A percentile compares a stretch with the other conserved stretches of the same genome.
These are phyloP conservation scores for Hypoxylon sp. DNA, from an alignment of 2,329 filamentous ascomycete species.

Conservation along the genomic window DNA sequence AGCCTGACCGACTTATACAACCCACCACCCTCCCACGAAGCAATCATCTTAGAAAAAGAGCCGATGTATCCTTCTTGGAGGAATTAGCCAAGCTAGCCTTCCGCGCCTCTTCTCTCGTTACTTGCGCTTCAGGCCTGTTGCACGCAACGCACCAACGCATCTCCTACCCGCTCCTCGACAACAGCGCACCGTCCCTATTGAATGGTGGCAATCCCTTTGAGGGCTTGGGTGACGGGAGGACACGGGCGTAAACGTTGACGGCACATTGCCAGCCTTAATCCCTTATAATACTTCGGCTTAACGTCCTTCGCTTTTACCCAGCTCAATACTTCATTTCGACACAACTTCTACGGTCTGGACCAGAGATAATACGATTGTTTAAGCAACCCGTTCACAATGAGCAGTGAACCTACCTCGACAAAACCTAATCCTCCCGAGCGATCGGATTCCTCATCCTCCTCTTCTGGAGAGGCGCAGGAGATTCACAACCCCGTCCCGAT, in stretches of 20 bases:
- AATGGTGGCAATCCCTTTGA: constrained; percentile 42
- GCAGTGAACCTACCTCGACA: constrained; percentile 38
- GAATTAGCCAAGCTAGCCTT: constrained; percentile 40
- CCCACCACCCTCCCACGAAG: constrained; percentile 38
- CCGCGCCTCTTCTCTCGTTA: constrained; percentile 40
- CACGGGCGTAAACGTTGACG: constrained; percentile 39
- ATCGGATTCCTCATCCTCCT: constrained; percentile 52
- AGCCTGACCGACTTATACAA: constrained; percentile 44
- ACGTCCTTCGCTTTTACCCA: constrained; percentile 31
- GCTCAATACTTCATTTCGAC: constrained; percentile 31
- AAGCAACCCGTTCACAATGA: constrained; percentile 44
- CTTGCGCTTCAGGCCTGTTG: constrained; percentile 31
- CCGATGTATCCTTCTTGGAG: constrained; percentile 41
- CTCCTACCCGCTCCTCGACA: constrained; percentile 25
- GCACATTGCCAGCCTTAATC: constrained; percentile 31
- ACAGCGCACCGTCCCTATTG: constrained; percentile 24
- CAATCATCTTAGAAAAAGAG: constrained; percentile 37
- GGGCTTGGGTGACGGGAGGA: constrained; percentile 44
- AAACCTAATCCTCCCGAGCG: constrained; percentile 48
- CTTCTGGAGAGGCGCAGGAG: constrained; percentile 48
- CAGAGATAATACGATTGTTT: constrained; percentile 27
- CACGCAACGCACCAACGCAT: constrained; percentile 16
- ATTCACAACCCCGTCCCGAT: constrained; percentile 66
- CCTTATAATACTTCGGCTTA: constrained; percentile 32
- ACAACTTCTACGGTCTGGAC: constrained; percentile 36